A percentile compares a stretch with the other conserved stretches of the same genome.
phyloP scores from a whole-genome alignment of 352 stramenopile genomes.

The Porosira glacialis region DNA sequence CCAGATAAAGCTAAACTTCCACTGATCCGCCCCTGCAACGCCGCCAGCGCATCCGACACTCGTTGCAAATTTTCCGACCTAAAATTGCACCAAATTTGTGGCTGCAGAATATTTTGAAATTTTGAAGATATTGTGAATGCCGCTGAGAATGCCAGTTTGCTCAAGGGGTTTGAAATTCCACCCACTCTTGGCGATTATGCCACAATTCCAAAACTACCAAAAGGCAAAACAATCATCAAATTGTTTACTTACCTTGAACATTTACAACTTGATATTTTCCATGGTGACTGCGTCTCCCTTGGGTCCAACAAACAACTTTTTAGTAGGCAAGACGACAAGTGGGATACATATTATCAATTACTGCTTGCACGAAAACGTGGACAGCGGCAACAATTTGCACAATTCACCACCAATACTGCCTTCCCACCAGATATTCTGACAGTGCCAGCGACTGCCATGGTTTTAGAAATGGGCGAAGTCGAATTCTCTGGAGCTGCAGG shows the following conservation, averaged over 20 bases:
- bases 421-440: no score
- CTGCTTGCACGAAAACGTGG: no score
- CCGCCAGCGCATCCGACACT: conserved; percentile 16
- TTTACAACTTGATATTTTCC: conserved; percentile 26
- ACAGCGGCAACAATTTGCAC: no score
- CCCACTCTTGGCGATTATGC: no score
- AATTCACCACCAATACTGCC: no score
- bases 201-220: no score
- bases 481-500: no score
- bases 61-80: conserved; percentile 10
- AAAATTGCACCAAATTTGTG: conserved; percentile 13
- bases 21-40: conserved; percentile 21
- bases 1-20: background rate
- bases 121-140: conserved; percentile 4
- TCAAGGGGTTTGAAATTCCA: background rate
- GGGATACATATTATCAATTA: no score
- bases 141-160: background rate
- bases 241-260: conserved; percentile 7
- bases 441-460: no score
- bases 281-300: conserved; percentile 18
- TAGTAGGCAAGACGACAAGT: no score
- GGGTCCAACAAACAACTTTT: no score
- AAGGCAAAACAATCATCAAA: background rate
- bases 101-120: conserved; percentile 8
- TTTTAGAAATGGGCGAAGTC: no score